Percentiles rank a stretch among this genome's conserved stretches.
phyloP scores from a whole-genome alignment of 441 rosid species.

The Jatropha multifida region DNA sequence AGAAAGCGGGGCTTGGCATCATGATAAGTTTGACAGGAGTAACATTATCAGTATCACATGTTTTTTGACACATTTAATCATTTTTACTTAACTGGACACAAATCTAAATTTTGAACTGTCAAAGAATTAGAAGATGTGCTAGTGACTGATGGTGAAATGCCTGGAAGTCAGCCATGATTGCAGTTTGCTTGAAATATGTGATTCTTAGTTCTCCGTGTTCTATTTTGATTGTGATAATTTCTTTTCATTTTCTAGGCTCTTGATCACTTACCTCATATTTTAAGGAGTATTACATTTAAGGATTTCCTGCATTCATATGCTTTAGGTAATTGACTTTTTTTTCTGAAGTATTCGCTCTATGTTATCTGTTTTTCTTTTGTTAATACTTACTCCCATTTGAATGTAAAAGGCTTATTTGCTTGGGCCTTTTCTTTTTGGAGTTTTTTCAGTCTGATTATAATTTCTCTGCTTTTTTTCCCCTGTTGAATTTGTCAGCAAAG shows the following conservation, averaged over 20 bases:
- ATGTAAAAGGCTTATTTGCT: not conserved
- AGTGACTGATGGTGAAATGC: not conserved
- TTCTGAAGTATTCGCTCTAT: not conserved
- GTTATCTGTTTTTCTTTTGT: conserved; percentile 8
- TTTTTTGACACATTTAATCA: not conserved
- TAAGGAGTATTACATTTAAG: conserved; percentile 37
- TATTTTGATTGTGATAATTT: not conserved
- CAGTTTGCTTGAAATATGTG: not conserved
- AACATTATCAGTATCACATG: not conserved
- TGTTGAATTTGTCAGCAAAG: not conserved
- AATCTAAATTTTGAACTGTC: not conserved
- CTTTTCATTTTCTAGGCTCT: conserved; percentile 45
- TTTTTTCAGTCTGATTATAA: not conserved
- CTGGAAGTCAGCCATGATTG: not conserved
- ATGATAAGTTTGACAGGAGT: not conserved
- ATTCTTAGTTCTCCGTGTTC: conserved; percentile 6
- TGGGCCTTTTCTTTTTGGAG: not conserved
- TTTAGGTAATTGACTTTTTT: conserved; percentile 50
- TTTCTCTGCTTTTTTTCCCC: not conserved
- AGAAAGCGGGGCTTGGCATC: not conserved
- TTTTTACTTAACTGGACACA: not conserved
- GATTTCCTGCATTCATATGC: conserved; percentile 78
- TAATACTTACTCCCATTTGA: not conserved
- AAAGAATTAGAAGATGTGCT: not conserved
- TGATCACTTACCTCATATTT: conserved; percentile 32